Percentiles rank a stretch among this genome's conserved stretches.
These are phyloP conservation scores for Capsicum rhomboideum DNA, from an alignment of 257 asterid species.

Conservation along the genomic window DNA sequence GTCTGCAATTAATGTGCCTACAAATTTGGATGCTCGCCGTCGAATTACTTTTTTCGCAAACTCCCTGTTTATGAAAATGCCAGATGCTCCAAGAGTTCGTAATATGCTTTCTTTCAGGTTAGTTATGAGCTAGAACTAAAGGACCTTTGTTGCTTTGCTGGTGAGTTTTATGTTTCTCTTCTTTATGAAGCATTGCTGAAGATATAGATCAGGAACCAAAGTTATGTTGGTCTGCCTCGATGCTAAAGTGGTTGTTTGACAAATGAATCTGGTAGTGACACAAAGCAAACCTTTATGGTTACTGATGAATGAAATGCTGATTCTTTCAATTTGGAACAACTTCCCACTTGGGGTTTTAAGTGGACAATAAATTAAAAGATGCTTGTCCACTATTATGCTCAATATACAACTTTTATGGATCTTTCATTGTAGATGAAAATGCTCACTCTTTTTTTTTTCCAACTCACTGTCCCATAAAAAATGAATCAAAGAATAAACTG, in stretches of 20 bases:
- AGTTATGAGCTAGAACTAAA: conserved; percentile 23
- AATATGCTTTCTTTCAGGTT: conserved; percentile 97
- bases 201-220: neutral
- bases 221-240: neutral
- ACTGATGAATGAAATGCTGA: neutral
- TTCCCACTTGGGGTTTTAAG: neutral
- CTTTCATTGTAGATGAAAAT: neutral
- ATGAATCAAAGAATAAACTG: neutral
- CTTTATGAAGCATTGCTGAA: conserved; percentile 1
- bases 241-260: neutral
- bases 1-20: conserved; percentile 92
- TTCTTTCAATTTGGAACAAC: neutral
- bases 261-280: neutral
- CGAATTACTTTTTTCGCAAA: conserved; percentile 92
- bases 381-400: neutral
- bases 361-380: neutral
- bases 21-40: conserved; percentile 90
- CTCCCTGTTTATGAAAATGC: conserved; percentile 96
- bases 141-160: conserved; percentile 1
- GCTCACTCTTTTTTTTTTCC: neutral
- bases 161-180: conserved; percentile 11
- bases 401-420: neutral
- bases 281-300: neutral
- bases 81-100: conserved; percentile 90
- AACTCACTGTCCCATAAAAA: neutral